Evolutionary conservation across 2,329 filamentous ascomycete species (phyloP).

Genomic region (Exophiala sp.): DNA sequence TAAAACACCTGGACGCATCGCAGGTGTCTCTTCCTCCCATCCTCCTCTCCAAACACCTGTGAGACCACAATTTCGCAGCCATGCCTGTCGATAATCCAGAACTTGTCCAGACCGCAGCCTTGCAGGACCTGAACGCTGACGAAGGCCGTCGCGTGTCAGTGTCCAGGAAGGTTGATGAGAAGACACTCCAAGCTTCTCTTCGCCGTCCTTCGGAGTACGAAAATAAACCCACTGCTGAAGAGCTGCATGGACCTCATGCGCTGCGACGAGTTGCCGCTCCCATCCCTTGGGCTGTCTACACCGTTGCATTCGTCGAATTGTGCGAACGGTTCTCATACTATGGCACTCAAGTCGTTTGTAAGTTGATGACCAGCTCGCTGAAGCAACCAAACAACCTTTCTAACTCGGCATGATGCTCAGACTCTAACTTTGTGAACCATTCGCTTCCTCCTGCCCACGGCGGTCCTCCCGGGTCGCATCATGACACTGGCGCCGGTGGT

Average conservation of each 20-base stretch:
- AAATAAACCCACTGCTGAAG: slow-evolving; percentile 19
- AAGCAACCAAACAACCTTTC: not conserved
- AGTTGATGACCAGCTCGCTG: slow-evolving; percentile 27
- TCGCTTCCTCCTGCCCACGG: slow-evolving; percentile 40
- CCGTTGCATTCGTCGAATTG: slow-evolving; percentile 57
- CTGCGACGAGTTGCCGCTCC: slow-evolving; percentile 18
- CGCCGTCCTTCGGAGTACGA: not conserved
- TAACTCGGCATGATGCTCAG: not conserved
- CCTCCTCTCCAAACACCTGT: not conserved
- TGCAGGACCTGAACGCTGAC: slow-evolving; percentile 1
- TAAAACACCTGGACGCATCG: not conserved
- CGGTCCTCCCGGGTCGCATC: slow-evolving; percentile 31
- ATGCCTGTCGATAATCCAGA: slow-evolving; percentile 10
- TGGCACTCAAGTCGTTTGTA: slow-evolving; percentile 58
- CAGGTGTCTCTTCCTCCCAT: not conserved
- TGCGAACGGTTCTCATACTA: slow-evolving; percentile 76
- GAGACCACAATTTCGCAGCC: not conserved
- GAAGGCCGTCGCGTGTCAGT: slow-evolving; percentile 2
- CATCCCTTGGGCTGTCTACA: slow-evolving; percentile 61
- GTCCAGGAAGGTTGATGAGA: not conserved
- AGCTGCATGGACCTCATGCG: slow-evolving; percentile 11
- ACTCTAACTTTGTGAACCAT: slow-evolving; percentile 53
- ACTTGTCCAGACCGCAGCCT: not conserved
- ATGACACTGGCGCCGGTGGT: slow-evolving; percentile 43
- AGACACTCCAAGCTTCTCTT: not conserved